These are phyloP conservation scores for Rhizopus arrhizus DNA, from an alignment of 371 early-diverging fungal species.

Conservation along the genomic window DNA sequence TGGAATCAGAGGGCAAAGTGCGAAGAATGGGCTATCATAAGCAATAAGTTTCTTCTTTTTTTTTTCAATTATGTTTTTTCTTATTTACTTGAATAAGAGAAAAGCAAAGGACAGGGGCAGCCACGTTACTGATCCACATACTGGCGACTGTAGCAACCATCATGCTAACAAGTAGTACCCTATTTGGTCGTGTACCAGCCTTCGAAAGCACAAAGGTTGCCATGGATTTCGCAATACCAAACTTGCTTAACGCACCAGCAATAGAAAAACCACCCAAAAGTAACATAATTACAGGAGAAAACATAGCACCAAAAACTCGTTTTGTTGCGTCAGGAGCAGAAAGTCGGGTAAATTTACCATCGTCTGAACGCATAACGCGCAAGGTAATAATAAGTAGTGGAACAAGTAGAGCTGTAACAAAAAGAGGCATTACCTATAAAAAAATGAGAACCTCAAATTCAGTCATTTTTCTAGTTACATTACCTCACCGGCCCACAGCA, in stretches of 20 bases:
- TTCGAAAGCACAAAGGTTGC: conserved; percentile 87
- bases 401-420: conserved; percentile 88
- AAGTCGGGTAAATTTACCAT: conserved; percentile 46
- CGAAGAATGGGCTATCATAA: conserved; percentile 70
- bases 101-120: conserved; percentile 96
- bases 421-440: conserved; percentile 85
- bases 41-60: neutral
- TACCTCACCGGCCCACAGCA: conserved; percentile 95
- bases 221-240: conserved; percentile 89
- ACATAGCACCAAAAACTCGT: conserved; percentile 76
- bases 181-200: conserved; percentile 83
- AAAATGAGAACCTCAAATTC: neutral
- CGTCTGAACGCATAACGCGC: conserved; percentile 76
- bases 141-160: conserved; percentile 91
- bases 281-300: conserved; percentile 83
- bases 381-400: conserved; percentile 86
- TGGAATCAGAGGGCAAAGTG: conserved; percentile 65
- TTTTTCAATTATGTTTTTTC: neutral
- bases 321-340: conserved; percentile 69
- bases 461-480: neutral
- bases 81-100: conserved; percentile 78
- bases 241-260: conserved; percentile 81
- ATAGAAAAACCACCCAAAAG: conserved; percentile 82
- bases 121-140: conserved; percentile 98
- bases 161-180: conserved; percentile 91